Evolutionary conservation across 148 eudicot species (phyloP), one percentile per base, ranked within the genome.

Genomic region (Beta vulgaris): DNA sequence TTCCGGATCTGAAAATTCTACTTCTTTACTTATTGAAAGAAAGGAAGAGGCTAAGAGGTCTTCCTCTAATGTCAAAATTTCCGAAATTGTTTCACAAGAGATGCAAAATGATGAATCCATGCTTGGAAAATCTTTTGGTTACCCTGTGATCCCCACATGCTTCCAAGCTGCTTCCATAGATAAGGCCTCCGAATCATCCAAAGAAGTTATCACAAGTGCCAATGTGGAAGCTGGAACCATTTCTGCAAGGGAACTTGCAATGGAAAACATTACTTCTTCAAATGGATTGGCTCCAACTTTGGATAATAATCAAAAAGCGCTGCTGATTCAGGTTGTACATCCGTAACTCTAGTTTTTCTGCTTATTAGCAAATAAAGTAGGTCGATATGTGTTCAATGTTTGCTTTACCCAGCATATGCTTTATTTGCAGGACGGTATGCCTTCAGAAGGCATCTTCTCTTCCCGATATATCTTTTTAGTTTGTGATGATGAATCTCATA

Each of bases 271-370:
- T 26, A 62, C 57, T 46, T 76, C 82, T 68, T 40, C 51, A 74
- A 21, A 37, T 78, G 77, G 73, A 26, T 75, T 78, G 76, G 66
- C 73, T 82, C 77, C 76, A 62, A 68, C 69, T 77, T 67, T 67
- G 29, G 49, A 77, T 62, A 72, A 71, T 73, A 73, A 72, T 59
- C 67, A 55, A 72, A 54, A 76, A 73, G 81, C 82, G 67, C 62
- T 68, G 31, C 75, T 65, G 18, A 31, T 66, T 25, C 81, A 77
- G 90, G 91, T 90, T 64, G 51, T 69, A 70, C 34, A 68, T 42
- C 46, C 31, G 26, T 23, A 19, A 12, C 67, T 65, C 13, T 72
- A 2, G 26, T 34, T 48, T 34, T 70, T 25, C 34, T 31, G 13
- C 25, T 58, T 2, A 28, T 61, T 3, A 6, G 21, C 37, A 21